Evolutionary conservation across 331 rosid genomes (phyloP).

Genomic region (Spiraea crenata): DNA sequence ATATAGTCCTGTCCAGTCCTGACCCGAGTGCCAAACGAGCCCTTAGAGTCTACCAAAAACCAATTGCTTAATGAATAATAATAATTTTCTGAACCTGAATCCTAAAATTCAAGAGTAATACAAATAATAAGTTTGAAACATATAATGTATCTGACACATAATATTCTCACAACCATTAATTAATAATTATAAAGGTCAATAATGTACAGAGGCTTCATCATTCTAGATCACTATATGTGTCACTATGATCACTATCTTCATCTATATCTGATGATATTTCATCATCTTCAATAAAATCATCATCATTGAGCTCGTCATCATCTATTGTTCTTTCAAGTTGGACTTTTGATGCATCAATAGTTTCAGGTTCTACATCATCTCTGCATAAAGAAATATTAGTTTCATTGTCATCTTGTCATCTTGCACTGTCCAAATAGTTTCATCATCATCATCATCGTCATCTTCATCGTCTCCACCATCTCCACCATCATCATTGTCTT

Average conservation of each 20-base stretch:
- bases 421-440: not conserved
- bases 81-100: too few species aligned
- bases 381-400: not conserved
- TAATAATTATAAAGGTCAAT: not conserved
- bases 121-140: too few species aligned
- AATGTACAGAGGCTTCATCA: not conserved
- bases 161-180: too few species aligned
- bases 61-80: too few species aligned
- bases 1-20: too few species aligned
- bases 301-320: not conserved
- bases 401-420: not conserved
- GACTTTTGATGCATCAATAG: not conserved
- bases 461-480: too few species aligned
- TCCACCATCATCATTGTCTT: too few species aligned
- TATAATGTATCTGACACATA: too few species aligned
- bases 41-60: too few species aligned
- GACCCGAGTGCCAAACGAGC: too few species aligned
- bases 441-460: too few species aligned
- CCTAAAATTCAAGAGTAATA: too few species aligned
- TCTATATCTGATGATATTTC: not conserved
- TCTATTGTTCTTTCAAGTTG: not conserved
- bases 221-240: not conserved
- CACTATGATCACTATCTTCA: not conserved
- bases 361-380: not conserved
- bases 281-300: not conserved